A percentile compares a stretch with the other conserved stretches of the same genome.
These are phyloP conservation scores for Rhodosporidiobolus odoratus DNA, from an alignment of 768 basidiomycete genomes.

Conservation along the genomic window DNA sequence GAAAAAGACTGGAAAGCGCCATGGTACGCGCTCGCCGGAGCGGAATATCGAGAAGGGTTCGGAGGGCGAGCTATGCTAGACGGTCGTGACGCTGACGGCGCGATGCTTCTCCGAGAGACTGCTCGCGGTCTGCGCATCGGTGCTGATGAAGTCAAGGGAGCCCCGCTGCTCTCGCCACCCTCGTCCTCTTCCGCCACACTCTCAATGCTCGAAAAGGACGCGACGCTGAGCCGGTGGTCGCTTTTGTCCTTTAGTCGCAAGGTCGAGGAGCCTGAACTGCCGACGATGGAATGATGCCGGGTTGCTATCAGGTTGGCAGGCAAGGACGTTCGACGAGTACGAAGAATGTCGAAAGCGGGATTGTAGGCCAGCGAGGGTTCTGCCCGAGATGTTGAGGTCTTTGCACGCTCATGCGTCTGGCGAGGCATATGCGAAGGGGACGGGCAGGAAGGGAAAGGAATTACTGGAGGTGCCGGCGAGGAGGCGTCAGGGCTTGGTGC, in stretches of 20 bases:
- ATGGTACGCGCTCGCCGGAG: neutral
- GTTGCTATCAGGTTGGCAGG: slow-evolving; percentile 29
- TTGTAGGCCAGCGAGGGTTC: neutral
- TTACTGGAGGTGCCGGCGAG: neutral
- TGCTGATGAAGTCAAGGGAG: neutral
- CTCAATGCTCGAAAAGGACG: slow-evolving; percentile 36
- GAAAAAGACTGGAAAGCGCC: slow-evolving; percentile 5
- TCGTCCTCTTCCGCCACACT: slow-evolving; percentile 36
- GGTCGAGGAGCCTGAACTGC: neutral
- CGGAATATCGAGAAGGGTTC: neutral
- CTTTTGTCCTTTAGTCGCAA: neutral
- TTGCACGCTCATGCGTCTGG: neutral
- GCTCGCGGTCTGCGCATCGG: neutral
- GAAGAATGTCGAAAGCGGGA: neutral
- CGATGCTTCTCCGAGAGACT: neutral
- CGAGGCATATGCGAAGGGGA: neutral
- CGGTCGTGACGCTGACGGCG: neutral
- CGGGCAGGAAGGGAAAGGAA: neutral
- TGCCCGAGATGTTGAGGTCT: neutral
- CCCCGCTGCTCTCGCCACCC: neutral
- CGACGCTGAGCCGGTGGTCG: slow-evolving; percentile 33
- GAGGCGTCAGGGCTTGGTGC: neutral
- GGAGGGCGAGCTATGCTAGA: neutral
- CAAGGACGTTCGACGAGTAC: slow-evolving; percentile 3
- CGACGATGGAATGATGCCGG: slow-evolving; percentile 22